Evolutionary conservation across 83 land plant species (phyloP).

Genomic region (Picea abies): DNA sequence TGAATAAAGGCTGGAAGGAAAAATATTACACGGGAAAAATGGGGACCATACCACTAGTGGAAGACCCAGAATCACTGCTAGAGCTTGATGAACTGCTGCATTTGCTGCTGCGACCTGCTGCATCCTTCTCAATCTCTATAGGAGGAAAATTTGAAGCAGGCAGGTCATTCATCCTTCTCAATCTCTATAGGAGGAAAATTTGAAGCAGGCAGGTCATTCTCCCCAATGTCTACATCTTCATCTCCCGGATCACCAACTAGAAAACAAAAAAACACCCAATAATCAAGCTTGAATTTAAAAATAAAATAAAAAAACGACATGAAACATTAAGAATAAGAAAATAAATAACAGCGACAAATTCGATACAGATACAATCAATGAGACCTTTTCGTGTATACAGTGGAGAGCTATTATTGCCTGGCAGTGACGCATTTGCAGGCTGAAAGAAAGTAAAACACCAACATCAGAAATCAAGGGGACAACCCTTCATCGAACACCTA

Average conservation of each 20-base stretch:
- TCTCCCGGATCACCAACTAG: conserved; percentile 62
- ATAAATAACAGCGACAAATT: neutral
- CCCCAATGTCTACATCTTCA: conserved; percentile 92
- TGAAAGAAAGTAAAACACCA: neutral
- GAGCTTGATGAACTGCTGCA: conserved; percentile 67
- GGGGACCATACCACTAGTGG: conserved; percentile 70
- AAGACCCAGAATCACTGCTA: conserved; percentile 78
- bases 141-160: conserved; percentile 62
- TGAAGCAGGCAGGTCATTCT: conserved; percentile 65
- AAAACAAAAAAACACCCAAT: neutral
- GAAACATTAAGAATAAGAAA: neutral
- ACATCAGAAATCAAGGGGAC: neutral
- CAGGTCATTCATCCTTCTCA: conserved; percentile 79
- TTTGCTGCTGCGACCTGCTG: conserved; percentile 28
- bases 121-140: conserved; percentile 77
- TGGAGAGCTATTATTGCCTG: neutral
- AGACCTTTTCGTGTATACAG: neutral
- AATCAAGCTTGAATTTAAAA: neutral
- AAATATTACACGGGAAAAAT: neutral
- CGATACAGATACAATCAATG: neutral
- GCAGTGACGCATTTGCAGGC: neutral
- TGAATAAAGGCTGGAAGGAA: neutral
- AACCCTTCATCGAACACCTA: neutral
- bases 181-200: conserved; percentile 70
- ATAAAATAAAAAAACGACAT: neutral